phyloP scores from a whole-genome alignment of 768 basidiomycete species.

The Gautieria morchelliformis region DNA sequence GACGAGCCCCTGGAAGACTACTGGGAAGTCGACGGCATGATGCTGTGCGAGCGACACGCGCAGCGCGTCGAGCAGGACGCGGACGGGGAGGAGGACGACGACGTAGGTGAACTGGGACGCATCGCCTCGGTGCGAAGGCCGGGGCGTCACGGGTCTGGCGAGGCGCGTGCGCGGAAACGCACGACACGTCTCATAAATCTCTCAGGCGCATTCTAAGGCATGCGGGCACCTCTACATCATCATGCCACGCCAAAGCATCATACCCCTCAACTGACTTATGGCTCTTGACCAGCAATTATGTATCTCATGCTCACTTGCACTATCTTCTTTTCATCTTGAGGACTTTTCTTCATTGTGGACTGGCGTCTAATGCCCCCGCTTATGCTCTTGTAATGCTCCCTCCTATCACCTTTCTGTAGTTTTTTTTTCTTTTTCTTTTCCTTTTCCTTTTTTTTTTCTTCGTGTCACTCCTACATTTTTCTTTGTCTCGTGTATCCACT shows the following conservation, averaged over 20 bases:
- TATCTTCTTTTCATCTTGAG: background rate
- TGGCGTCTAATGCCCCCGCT: background rate
- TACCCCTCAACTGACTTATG: background rate
- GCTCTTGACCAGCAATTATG: background rate
- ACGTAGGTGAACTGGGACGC: background rate
- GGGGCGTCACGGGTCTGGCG: background rate
- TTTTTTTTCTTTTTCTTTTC: background rate
- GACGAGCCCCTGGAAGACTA: constrained; percentile 64
- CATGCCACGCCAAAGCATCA: background rate
- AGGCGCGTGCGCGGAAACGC: constrained; percentile 3
- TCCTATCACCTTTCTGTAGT: background rate
- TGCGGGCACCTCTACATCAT: background rate
- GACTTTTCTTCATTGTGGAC: background rate
- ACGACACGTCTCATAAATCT: constrained; percentile 5
- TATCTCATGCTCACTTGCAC: background rate
- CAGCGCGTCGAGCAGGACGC: background rate
- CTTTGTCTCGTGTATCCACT: background rate
- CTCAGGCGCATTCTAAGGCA: background rate
- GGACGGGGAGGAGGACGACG: background rate
- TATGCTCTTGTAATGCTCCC: background rate
- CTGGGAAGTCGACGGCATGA: constrained; percentile 79
- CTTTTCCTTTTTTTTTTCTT: background rate
- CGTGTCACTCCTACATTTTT: background rate
- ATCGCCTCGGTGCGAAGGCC: background rate
- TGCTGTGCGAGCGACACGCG: constrained; percentile 83